Conservation (phyloP, 2,329 filamentous ascomycete species). For the Karstenula rhodostoma region DNA sequence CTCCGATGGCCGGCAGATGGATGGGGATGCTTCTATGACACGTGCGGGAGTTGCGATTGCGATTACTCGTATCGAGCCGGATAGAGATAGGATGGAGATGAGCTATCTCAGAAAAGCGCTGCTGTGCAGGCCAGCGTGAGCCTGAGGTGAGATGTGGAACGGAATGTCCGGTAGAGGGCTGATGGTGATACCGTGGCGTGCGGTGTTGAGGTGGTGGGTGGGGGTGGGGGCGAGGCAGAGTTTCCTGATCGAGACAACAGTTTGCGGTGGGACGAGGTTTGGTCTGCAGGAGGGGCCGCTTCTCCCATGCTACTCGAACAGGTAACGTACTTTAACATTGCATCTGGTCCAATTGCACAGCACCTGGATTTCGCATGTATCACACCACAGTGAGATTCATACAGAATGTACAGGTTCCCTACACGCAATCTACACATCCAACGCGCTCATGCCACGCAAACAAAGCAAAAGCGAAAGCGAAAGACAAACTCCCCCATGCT, state of each 20-base stretch:
- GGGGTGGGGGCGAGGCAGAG: background rate
- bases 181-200: background rate
- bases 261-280: background rate
- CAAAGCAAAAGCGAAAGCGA: conserved; percentile 4
- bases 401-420: conserved; percentile 17
- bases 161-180: background rate
- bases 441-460: background rate
- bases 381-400: conserved; percentile 2
- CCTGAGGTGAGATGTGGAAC: background rate
- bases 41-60: too few relatives aligned
- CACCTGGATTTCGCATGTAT: background rate
- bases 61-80: too few relatives aligned
- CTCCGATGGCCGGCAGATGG: background rate
- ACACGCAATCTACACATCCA: conserved; percentile 16
- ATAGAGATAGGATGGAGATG: background rate
- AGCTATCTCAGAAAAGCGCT: background rate
- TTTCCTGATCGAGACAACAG: background rate
- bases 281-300: background rate
- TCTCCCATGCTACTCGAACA: background rate
- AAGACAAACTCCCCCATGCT: conserved; percentile 14
- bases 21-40: too few relatives aligned
- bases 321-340: background rate
- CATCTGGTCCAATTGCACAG: background rate
- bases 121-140: background rate
- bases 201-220: background rate